phyloP scores from a whole-genome alignment of 441 rosid genomes.

The Adansonia rubrostipa region DNA sequence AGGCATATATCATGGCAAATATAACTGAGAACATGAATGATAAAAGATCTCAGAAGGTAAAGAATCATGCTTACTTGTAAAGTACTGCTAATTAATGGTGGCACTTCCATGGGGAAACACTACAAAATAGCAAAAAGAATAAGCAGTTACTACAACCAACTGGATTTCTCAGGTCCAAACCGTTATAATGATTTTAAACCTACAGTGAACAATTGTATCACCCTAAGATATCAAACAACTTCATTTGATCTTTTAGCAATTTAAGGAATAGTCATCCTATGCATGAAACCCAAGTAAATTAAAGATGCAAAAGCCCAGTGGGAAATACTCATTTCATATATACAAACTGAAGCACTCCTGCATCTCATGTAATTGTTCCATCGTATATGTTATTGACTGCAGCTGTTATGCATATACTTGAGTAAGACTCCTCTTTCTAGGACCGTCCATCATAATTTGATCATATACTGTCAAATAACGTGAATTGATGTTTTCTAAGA shows the following conservation, averaged over 20 bases:
- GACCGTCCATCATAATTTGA: not conserved
- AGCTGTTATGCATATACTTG: not conserved
- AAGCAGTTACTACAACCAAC: slow-evolving; percentile 20
- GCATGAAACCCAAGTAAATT: not conserved
- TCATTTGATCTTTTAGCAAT: slow-evolving; percentile 7
- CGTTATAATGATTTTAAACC: not conserved
- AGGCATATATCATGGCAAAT: not conserved
- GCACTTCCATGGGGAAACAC: slow-evolving; percentile 92
- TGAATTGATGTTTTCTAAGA: not conserved
- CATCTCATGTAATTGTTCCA: not conserved
- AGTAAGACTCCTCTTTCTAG: not conserved
- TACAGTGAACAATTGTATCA: not conserved
- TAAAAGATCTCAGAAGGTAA: slow-evolving; percentile 19
- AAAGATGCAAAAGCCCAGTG: not conserved
- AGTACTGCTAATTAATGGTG: slow-evolving; percentile 80
- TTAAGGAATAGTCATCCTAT: slow-evolving; percentile 12
- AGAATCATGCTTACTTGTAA: slow-evolving; percentile 61
- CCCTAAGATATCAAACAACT: not conserved
- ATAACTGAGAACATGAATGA: slow-evolving; percentile 6
- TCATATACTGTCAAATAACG: slow-evolving; percentile 7
- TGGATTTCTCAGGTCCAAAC: slow-evolving; percentile 19
- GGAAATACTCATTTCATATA: not conserved
- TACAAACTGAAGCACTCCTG: not conserved
- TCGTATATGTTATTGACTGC: not conserved
- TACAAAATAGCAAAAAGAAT: slow-evolving; percentile 35